Percentiles rank a stretch among this genome's conserved stretches.
Conservation (phyloP, 768 basidiomycete genomes). For the Boletus rubropictus region DNA sequence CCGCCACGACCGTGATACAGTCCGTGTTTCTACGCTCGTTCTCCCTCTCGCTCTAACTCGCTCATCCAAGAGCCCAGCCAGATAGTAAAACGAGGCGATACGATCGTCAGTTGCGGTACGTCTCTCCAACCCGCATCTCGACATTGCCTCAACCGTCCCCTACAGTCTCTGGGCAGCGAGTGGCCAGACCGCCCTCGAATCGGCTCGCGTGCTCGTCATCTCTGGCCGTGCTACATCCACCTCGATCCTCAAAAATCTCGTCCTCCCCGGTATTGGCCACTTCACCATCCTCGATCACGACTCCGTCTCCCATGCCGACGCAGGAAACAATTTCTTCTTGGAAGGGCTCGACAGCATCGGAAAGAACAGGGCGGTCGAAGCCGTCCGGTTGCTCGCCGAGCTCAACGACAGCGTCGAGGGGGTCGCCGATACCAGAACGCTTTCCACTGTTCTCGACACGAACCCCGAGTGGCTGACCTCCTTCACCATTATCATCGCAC, state of each 20-base stretch:
- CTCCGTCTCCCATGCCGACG: slow-evolving; percentile 62
- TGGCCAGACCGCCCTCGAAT: slow-evolving; percentile 86
- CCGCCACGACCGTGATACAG: slow-evolving; percentile 39
- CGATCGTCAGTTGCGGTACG: slow-evolving; percentile 89
- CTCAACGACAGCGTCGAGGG: slow-evolving; percentile 87
- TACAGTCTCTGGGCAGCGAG: slow-evolving; percentile 86
- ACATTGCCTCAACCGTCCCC: not conserved
- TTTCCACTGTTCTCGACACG: slow-evolving; percentile 52
- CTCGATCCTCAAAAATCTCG: slow-evolving; percentile 91
- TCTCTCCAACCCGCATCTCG: not conserved
- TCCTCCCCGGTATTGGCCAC: slow-evolving; percentile 92
- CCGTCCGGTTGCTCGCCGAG: slow-evolving; percentile 69
- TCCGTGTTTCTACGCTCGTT: slow-evolving; percentile 19
- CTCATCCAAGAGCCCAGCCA: slow-evolving; percentile 48
- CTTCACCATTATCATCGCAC: slow-evolving; percentile 79
- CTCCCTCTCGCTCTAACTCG: slow-evolving; percentile 3
- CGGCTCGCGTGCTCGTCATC: slow-evolving; percentile 74
- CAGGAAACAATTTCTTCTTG: slow-evolving; percentile 96
- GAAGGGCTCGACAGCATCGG: slow-evolving; percentile 72
- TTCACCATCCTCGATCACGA: slow-evolving; percentile 83
- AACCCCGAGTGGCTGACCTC: slow-evolving; percentile 50
- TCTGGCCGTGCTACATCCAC: slow-evolving; percentile 80
- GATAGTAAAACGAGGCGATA: slow-evolving; percentile 88
- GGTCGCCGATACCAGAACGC: slow-evolving; percentile 47
- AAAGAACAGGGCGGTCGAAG: slow-evolving; percentile 72